phyloP scores from a whole-genome alignment of 306 rosid species.

The Alnus glutinosa region DNA sequence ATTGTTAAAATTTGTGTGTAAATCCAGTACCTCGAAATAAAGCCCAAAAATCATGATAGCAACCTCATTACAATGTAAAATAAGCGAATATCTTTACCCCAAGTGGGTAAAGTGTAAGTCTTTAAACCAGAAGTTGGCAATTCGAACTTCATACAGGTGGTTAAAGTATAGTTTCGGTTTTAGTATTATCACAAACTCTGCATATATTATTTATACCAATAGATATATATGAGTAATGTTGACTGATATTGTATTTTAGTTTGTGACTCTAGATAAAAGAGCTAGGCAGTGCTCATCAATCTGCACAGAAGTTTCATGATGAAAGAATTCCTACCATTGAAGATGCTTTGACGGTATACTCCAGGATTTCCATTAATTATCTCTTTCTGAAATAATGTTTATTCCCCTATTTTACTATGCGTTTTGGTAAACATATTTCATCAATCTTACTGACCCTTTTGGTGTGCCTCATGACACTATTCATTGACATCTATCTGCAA shows the following conservation, averaged over 20 bases:
- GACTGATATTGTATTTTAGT: conserved; percentile 37
- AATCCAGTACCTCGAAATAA: not conserved
- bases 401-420: not conserved
- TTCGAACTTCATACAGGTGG: not conserved
- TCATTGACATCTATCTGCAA: conserved; percentile 9
- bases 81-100: not conserved
- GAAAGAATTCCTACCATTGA: conserved; percentile 62
- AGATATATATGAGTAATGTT: conserved; percentile 19
- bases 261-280: conserved; percentile 66
- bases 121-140: not conserved
- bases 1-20: not conserved
- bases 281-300: conserved; percentile 42
- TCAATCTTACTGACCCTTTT: not conserved
- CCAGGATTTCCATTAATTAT: conserved; percentile 8
- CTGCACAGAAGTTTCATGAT: conserved; percentile 43
- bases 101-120: not conserved
- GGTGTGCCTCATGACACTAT: conserved; percentile 9
- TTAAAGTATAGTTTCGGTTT: not conserved
- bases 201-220: not conserved
- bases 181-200: not conserved
- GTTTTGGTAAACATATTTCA: conserved; percentile 13
- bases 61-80: not conserved
- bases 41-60: not conserved
- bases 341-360: conserved; percentile 73
- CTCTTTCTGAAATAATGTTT: not conserved